Evolutionary conservation across 1,284 basidiomycete genomes (phyloP).

Genomic region (Grifola frondosa): DNA sequence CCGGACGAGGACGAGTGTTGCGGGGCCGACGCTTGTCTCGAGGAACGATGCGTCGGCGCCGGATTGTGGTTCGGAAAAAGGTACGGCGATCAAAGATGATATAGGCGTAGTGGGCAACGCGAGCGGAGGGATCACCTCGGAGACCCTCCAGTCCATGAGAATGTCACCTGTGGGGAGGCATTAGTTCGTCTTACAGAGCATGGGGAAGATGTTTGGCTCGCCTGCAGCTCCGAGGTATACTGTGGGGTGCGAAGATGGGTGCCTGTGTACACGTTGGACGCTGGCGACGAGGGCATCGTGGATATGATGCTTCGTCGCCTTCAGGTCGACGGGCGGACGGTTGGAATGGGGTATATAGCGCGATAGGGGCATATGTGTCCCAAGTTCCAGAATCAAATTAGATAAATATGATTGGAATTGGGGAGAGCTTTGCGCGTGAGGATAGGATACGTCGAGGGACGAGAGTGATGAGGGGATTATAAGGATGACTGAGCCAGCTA

Average conservation of each 20-base stretch:
- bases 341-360: slow-evolving; percentile 22
- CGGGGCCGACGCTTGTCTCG: slow-evolving; percentile 33
- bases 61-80: slow-evolving; percentile 17
- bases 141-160: slow-evolving; percentile 29
- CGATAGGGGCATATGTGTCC: slow-evolving; percentile 5
- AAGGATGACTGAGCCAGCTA: no score
- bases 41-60: slow-evolving; percentile 31
- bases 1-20: slow-evolving; percentile 29
- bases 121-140: slow-evolving; percentile 15
- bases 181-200: background rate
- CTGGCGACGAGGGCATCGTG: slow-evolving; percentile 22
- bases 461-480: no score
- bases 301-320: slow-evolving; percentile 15
- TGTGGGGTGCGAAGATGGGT: slow-evolving; percentile 20
- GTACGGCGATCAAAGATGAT: slow-evolving; percentile 15
- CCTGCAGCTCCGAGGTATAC: slow-evolving; percentile 29
- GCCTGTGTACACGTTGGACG: slow-evolving; percentile 24
- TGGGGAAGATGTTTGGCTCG: slow-evolving; percentile 7
- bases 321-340: slow-evolving; percentile 16
- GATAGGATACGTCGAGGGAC: no score
- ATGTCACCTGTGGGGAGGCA: slow-evolving; percentile 19
- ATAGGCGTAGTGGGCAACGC: slow-evolving; percentile 15
- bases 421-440: no score
- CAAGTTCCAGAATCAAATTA: no score
- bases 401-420: no score